phyloP scores from a whole-genome alignment of 306 rosid species.

The Sechiopsis laciniata region DNA sequence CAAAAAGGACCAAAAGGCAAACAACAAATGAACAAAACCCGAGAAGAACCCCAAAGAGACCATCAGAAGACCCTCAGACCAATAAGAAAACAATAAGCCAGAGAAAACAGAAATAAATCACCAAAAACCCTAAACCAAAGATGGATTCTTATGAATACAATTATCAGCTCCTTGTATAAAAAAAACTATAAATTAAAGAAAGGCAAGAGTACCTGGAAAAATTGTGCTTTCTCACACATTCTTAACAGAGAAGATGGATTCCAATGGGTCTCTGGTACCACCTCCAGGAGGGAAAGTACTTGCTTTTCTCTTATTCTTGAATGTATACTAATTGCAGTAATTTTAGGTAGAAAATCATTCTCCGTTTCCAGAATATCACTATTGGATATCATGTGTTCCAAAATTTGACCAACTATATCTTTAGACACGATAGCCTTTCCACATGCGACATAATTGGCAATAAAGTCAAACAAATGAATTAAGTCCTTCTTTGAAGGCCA shows the following conservation, averaged over 20 bases:
- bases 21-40: too few relatives aligned
- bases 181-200: too few relatives aligned
- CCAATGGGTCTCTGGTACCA: constrained; percentile 78
- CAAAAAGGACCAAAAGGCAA: too few relatives aligned
- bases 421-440: constrained; percentile 64
- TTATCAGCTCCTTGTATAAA: not conserved
- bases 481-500: constrained; percentile 70
- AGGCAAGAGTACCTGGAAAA: constrained; percentile 54
- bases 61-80: too few relatives aligned
- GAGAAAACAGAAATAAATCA: too few relatives aligned
- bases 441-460: constrained; percentile 71
- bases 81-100: too few relatives aligned
- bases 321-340: constrained; percentile 31
- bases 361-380: constrained; percentile 19
- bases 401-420: constrained; percentile 54
- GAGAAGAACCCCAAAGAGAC: too few relatives aligned
- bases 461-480: constrained; percentile 64
- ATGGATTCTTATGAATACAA: not conserved
- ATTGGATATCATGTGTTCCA: constrained; percentile 63
- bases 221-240: constrained; percentile 65
- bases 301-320: constrained; percentile 72
- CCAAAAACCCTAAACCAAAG: too few relatives aligned
- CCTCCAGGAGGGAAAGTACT: constrained; percentile 78
- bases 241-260: constrained; percentile 58
- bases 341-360: constrained; percentile 28